Evolutionary conservation across 2,329 filamentous ascomycete genomes (phyloP), one percentile per base, ranked within the genome.

Genomic region (Gliomastix tumulicola): DNA sequence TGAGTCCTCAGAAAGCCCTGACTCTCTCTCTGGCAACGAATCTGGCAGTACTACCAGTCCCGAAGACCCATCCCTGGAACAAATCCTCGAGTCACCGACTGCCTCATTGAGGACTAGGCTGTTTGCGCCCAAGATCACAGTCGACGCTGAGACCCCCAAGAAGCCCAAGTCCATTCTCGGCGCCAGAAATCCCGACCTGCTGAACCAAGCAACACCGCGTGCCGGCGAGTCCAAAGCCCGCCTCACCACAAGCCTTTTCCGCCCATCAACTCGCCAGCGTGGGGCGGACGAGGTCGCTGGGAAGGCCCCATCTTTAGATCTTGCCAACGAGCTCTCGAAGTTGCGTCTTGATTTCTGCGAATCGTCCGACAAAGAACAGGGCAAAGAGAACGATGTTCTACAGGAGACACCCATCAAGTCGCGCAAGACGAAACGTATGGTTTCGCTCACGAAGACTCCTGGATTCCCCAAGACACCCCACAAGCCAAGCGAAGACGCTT

Each of bases 391-490:
- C 32, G 25, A 23, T 34, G 4, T 25, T 37, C 8, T 42, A 36
- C 17, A 23, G 17, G 21, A 12, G 4, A 35, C 33, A 6, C 32
- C 38, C 5, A 35, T 8, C 18, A 47, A 42, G 38, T 30, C 39
- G 8, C 30, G 37, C 4, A 44, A 44, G 11, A 34, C 43, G 10
- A 49, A 41, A 13, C 44, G 44, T 2, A 41, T 59, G 7, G 28
- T 42, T 6, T 60, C 59, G 5, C 54, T 59, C 3, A 51, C 42
- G 27, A 64, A 62, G 41, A 25, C 31, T 8, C 42, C 45, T 6
- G 38, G 38, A 1, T 74, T 80, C 28, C 76, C 76, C 3, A 59
- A 61, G 23, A 73, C 74, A 2, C 71, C 74, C 4, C 67, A 79
- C 39, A 58, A 64, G 19, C 68, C 68, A 17, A 71, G 59, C 36